Evolutionary conservation across 495 filamentous ascomycete genomes (phyloP), one percentile per base, ranked within the genome.

Genomic region (Podospora sp.): DNA sequence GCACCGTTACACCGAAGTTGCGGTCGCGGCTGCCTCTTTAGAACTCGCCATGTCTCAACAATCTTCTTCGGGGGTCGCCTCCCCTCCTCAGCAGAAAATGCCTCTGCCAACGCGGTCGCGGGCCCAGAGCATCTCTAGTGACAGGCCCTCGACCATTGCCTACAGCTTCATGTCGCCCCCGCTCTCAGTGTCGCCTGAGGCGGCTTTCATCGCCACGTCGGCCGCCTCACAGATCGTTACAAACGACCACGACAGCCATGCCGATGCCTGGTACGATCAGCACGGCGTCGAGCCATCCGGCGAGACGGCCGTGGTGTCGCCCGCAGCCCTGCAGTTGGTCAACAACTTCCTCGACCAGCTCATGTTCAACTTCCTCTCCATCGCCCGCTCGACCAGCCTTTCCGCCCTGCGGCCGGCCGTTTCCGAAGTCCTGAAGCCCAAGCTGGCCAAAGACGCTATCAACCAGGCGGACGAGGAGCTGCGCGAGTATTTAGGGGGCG

Each of bases 341-440:
- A 99, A 99, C 75, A 86, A 88, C 62, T 98, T 99, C 77, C 87
- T 99, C 59, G 96, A 99, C 74, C 92, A 97, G 71, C 82, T 98
- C 0, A 82, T 99, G 2, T 96, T 91, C 81, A 94, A 91, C 72
- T 90, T 98, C 68, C 87, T 99, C 14, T 86, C 87, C 22, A 79
- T 86, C 16, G 88, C 95, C 2, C 90, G 91, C 68, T 94, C 93
- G 11, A 96, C 93, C n/a, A 85, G 91, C 20, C 80, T 99, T 18
- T 80, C 85, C 16, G 82, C 87, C 27, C 86, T 99, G 59, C 89
- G 93, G 65, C 91, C 93, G 20, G 93, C 93, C 26, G 87, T 98
- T 35, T 83, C 86, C 40, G 94, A 97, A 35, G 91, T 97, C 7
- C 81, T 99, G 68, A 97, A 96, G 75, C 88, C 90, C 21, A 89